These are phyloP conservation scores for Curvularia spicifera DNA, from an alignment of 2,329 filamentous ascomycete species.

Conservation along the genomic window DNA sequence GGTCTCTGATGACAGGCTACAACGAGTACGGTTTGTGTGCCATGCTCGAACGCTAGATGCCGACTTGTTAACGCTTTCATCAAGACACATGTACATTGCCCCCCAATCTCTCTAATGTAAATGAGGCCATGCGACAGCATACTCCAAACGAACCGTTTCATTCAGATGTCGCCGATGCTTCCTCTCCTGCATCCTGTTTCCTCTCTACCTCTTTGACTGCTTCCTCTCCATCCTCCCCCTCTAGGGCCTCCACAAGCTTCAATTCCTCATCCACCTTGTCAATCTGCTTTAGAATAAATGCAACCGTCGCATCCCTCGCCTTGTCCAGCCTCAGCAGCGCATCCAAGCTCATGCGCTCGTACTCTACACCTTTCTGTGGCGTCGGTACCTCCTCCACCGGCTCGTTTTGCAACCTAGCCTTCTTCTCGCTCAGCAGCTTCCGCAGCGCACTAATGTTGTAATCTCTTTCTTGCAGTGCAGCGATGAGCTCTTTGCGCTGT, in stretches of 20 bases:
- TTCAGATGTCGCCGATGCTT: slow-evolving; percentile 11
- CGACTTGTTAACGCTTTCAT: not conserved
- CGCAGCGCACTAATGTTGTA: slow-evolving; percentile 57
- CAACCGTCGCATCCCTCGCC: slow-evolving; percentile 60
- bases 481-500: slow-evolving; percentile 48
- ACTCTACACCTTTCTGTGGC: slow-evolving; percentile 49
- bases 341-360: slow-evolving; percentile 51
- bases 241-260: slow-evolving; percentile 34
- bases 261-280: slow-evolving; percentile 56
- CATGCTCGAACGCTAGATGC: not conserved
- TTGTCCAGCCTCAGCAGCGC: slow-evolving; percentile 54
- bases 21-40: not conserved
- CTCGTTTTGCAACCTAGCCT: slow-evolving; percentile 38
- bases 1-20: not conserved
- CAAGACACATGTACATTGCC: not conserved
- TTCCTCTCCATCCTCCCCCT: slow-evolving; percentile 26
- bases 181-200: not conserved
- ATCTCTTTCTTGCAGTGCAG: slow-evolving; percentile 52
- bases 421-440: slow-evolving; percentile 54
- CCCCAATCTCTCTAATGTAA: not conserved
- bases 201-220: slow-evolving; percentile 10
- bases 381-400: slow-evolving; percentile 30
- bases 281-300: slow-evolving; percentile 60
- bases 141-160: not conserved
- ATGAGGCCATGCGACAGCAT: not conserved